Conservation (phyloP, 495 filamentous ascomycete species). For the Penicillium canescens region DNA sequence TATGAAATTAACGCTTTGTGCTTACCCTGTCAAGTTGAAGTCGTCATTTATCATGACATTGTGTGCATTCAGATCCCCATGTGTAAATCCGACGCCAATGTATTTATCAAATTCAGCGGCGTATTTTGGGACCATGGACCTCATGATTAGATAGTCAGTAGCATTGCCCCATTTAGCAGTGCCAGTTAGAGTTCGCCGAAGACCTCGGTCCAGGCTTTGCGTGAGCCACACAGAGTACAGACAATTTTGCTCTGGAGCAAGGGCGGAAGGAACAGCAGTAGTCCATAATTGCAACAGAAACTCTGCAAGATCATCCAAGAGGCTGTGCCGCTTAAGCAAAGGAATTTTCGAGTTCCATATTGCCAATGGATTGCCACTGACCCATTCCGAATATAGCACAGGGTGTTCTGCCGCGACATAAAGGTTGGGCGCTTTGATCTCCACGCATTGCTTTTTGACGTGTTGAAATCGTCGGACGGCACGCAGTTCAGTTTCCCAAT, state of each 20-base stretch:
- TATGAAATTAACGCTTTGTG: too few species aligned
- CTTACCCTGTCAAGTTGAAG: conserved; percentile 20
- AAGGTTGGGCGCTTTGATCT: conserved; percentile 8
- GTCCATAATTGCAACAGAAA: conserved; percentile 18
- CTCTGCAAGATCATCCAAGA: conserved; percentile 14
- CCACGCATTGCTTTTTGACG: conserved; percentile 11
- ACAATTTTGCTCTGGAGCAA: not conserved
- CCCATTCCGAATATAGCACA: conserved; percentile 17
- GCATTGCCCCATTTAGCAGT: conserved; percentile 18
- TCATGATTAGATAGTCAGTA: conserved; percentile 22
- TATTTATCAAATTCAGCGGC: conserved; percentile 14
- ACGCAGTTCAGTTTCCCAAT: conserved; percentile 14
- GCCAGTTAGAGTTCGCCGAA: conserved; percentile 16
- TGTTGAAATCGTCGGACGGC: conserved; percentile 7
- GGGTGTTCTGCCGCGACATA: conserved; percentile 9
- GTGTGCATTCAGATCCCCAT: conserved; percentile 19
- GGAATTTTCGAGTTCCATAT: conserved; percentile 15
- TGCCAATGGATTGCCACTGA: conserved; percentile 14
- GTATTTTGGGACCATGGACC: conserved; percentile 16
- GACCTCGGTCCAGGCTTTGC: conserved; percentile 18
- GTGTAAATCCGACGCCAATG: conserved; percentile 8
- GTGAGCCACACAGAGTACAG: conserved; percentile 18
- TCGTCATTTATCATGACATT: conserved; percentile 22
- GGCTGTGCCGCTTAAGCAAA: conserved; percentile 7
- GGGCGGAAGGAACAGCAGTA: not conserved